phyloP scores from a whole-genome alignment of 2,329 filamentous ascomycete genomes.

The Beauveria sp. region DNA sequence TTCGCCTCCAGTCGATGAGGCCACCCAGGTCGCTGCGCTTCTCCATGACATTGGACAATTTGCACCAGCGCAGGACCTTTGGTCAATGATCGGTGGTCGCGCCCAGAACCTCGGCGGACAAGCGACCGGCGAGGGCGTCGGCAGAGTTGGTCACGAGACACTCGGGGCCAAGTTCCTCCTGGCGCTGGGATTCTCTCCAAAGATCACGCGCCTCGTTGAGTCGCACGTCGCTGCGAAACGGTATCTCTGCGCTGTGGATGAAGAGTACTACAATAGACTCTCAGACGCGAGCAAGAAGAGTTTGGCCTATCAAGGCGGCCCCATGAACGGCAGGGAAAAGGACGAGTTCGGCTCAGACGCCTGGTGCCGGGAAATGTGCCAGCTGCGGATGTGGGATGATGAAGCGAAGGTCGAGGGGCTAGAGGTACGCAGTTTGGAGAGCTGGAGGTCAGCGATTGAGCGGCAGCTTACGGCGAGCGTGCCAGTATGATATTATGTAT shows the following conservation, averaged over 20 bases:
- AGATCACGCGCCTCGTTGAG: slow-evolving; percentile 15
- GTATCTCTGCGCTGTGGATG: slow-evolving; percentile 16
- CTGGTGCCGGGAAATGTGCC: slow-evolving; percentile 16
- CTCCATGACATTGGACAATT: slow-evolving; percentile 17
- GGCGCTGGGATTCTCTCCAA: slow-evolving; percentile 13
- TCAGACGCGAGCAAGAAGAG: slow-evolving; percentile 17
- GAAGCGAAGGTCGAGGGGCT: slow-evolving; percentile 11
- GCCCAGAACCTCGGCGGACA: slow-evolving; percentile 13
- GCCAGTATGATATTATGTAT: too few relatives aligned
- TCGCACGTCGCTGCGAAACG: slow-evolving; percentile 16
- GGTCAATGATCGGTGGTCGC: slow-evolving; percentile 6
- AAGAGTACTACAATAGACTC: slow-evolving; percentile 12
- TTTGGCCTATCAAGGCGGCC: slow-evolving; percentile 14
- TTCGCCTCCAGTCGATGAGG: slow-evolving; percentile 14
- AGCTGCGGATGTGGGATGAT: slow-evolving; percentile 15
- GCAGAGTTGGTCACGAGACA: slow-evolving; percentile 14
- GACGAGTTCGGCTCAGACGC: slow-evolving; percentile 7
- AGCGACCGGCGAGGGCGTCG: slow-evolving; percentile 9
- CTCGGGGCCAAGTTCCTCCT: slow-evolving; percentile 13
- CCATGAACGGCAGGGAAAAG: slow-evolving; percentile 11
- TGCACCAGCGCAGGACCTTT: slow-evolving; percentile 13
- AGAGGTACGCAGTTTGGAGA: too few relatives aligned
- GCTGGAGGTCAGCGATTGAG: too few relatives aligned
- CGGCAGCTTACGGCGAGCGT: too few relatives aligned
- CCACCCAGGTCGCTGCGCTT: slow-evolving; percentile 16